Percentiles rank a stretch among this genome's conserved stretches.
phyloP scores from a whole-genome alignment of 2,329 filamentous ascomycete species.

The Davidsoniella eucalypti region DNA sequence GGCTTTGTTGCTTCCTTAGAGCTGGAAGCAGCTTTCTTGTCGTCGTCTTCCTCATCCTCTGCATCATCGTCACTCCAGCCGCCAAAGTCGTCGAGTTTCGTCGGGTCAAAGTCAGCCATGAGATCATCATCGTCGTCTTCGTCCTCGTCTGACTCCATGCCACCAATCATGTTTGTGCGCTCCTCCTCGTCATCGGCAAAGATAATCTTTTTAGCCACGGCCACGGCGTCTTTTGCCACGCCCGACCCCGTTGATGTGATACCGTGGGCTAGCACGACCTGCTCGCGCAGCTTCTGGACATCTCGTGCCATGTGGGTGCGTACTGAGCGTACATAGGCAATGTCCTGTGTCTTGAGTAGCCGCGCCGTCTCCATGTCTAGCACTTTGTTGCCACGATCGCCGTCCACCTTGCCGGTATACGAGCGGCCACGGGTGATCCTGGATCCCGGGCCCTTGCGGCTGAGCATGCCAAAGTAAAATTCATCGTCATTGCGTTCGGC shows the following conservation, averaged over 20 bases:
- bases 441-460: constrained; percentile 38
- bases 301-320: constrained; percentile 43
- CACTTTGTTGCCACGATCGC: constrained; percentile 39
- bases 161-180: constrained; percentile 20
- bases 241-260: constrained; percentile 12
- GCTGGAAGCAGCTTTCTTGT: constrained; percentile 17
- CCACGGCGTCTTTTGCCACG: constrained; percentile 16
- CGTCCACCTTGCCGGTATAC: constrained; percentile 39
- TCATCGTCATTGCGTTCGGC: constrained; percentile 55
- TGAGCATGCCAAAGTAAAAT: constrained; percentile 56
- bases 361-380: constrained; percentile 41
- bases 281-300: constrained; percentile 36
- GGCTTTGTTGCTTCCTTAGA: not conserved
- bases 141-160: constrained; percentile 21
- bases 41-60: constrained; percentile 23
- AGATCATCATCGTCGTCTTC: constrained; percentile 15
- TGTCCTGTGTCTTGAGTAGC: constrained; percentile 52
- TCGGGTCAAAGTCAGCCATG: constrained; percentile 15
- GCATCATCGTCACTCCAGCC: constrained; percentile 18
- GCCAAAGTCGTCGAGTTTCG: constrained; percentile 8
- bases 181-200: constrained; percentile 20
- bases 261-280: constrained; percentile 29
- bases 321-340: constrained; percentile 47
- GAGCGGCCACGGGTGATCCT: constrained; percentile 31
- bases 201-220: constrained; percentile 23